These are phyloP conservation scores for Microdochium nivale DNA, from an alignment of 2,329 filamentous ascomycete genomes.

Conservation along the genomic window DNA sequence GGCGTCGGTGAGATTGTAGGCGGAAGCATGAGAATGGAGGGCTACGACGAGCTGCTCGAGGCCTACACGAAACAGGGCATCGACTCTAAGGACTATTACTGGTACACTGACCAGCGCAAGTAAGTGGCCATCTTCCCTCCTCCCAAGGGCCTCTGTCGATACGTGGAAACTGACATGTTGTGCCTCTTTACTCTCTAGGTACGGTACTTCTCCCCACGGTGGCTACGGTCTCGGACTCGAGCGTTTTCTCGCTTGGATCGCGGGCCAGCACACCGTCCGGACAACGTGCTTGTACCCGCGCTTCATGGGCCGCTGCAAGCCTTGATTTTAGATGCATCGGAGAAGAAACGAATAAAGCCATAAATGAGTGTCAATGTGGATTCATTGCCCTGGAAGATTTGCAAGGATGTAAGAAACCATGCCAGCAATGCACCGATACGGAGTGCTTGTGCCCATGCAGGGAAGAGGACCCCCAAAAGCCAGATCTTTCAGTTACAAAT, in stretches of 20 bases:
- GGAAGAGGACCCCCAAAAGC: too few relatives aligned
- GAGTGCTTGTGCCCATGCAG: too few relatives aligned
- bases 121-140: too few relatives aligned
- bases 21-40: constrained; percentile 91
- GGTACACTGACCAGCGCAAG: constrained; percentile 98
- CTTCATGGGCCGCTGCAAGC: constrained; percentile 75
- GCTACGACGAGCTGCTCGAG: constrained; percentile 79
- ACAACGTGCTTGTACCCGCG: constrained; percentile 69
- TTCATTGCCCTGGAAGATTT: too few relatives aligned
- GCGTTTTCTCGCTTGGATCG: constrained; percentile 60
- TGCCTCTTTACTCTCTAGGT: constrained; percentile 37
- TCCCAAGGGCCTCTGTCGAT: too few relatives aligned
- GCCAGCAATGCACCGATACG: too few relatives aligned
- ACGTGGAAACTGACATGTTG: constrained; percentile 8
- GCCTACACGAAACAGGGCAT: constrained; percentile 86
- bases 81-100: constrained; percentile 81
- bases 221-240: constrained; percentile 91
- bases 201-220: constrained; percentile 85
- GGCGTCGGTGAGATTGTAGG: constrained; percentile 96
- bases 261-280: constrained; percentile 55
- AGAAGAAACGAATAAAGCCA: neutral
- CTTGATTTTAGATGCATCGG: constrained; percentile 31
- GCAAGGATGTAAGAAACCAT: too few relatives aligned
- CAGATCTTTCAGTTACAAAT: too few relatives aligned
- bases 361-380: too few relatives aligned